Conservation (phyloP, 257 asterid species). For the Buddleja alternifolia region DNA sequence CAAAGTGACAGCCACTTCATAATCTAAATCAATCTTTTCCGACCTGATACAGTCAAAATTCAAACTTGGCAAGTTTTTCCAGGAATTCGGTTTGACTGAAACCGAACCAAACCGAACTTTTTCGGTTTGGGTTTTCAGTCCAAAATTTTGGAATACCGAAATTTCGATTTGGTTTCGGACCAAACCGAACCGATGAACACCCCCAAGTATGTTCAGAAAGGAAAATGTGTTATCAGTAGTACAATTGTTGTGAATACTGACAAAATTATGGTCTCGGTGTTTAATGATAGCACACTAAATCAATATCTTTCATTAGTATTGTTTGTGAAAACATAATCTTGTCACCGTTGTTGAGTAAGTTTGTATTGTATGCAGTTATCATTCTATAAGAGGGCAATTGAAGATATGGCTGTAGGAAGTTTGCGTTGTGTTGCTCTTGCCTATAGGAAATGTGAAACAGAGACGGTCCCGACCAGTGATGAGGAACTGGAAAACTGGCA, state of each 20-base stretch:
- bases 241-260: not conserved
- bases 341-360: slow-evolving; percentile 21
- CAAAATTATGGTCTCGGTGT: slow-evolving; percentile 5
- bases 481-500: slow-evolving; percentile 80
- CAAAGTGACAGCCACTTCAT: too few relatives aligned
- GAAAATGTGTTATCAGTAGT: not conserved
- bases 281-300: not conserved
- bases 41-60: slow-evolving; percentile 6
- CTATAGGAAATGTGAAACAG: slow-evolving; percentile 47
- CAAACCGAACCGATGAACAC: too few relatives aligned
- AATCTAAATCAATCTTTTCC: too few relatives aligned
- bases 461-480: slow-evolving; percentile 65
- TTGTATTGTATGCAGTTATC: slow-evolving; percentile 48
- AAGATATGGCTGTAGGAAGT: slow-evolving; percentile 81
- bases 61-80: too few relatives aligned
- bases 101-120: too few relatives aligned
- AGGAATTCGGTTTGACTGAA: too few relatives aligned
- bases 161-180: too few relatives aligned
- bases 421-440: slow-evolving; percentile 97
- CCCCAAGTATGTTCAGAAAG: too few relatives aligned
- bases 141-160: too few relatives aligned
- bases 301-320: slow-evolving; percentile 19
- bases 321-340: not conserved
- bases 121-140: too few relatives aligned
- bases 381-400: slow-evolving; percentile 61